Conservation (phyloP, 2,329 filamentous ascomycete species). For the Gnomoniopsis sp. region DNA sequence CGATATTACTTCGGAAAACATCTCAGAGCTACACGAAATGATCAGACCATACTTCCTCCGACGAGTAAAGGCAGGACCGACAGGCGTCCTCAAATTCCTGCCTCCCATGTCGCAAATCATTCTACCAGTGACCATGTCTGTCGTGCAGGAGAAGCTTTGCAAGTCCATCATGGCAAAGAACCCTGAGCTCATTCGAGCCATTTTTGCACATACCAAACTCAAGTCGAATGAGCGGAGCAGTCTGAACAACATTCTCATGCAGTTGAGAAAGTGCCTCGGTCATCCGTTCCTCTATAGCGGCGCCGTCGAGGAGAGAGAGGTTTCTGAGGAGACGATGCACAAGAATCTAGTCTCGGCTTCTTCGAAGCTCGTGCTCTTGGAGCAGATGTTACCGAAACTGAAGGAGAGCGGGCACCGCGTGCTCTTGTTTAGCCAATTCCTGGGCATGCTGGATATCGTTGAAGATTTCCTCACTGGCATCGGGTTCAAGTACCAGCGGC, state of each 20-base stretch:
- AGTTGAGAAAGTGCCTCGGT: slow-evolving; percentile 89
- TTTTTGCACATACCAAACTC: slow-evolving; percentile 69
- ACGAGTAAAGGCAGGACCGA: slow-evolving; percentile 74
- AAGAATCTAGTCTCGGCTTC: slow-evolving; percentile 88
- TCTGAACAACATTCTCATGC: slow-evolving; percentile 92
- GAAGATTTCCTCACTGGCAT: slow-evolving; percentile 87
- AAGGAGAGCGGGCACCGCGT: slow-evolving; percentile 84
- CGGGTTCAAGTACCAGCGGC: slow-evolving; percentile 68
- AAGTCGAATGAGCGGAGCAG: slow-evolving; percentile 72
- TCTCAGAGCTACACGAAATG: slow-evolving; percentile 75
- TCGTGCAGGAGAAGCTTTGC: slow-evolving; percentile 90
- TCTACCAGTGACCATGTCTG: slow-evolving; percentile 89
- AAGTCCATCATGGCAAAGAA: slow-evolving; percentile 92
- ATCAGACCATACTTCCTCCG: slow-evolving; percentile 70
- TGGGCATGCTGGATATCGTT: slow-evolving; percentile 81
- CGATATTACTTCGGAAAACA: slow-evolving; percentile 78
- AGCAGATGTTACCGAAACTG: slow-evolving; percentile 83
- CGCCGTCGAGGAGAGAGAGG: slow-evolving; percentile 79
- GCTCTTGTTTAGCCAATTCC: slow-evolving; percentile 92
- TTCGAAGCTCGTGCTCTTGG: slow-evolving; percentile 79
- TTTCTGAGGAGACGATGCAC: slow-evolving; percentile 60
- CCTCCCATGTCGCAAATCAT: slow-evolving; percentile 95
- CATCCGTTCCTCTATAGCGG: slow-evolving; percentile 94
- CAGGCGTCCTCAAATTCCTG: slow-evolving; percentile 75
- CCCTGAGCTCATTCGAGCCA: slow-evolving; percentile 79